Percentiles rank a stretch among this genome's conserved stretches.
These are phyloP conservation scores for Mycena albidolilacea DNA, from an alignment of 768 basidiomycete species.

Conservation along the genomic window DNA sequence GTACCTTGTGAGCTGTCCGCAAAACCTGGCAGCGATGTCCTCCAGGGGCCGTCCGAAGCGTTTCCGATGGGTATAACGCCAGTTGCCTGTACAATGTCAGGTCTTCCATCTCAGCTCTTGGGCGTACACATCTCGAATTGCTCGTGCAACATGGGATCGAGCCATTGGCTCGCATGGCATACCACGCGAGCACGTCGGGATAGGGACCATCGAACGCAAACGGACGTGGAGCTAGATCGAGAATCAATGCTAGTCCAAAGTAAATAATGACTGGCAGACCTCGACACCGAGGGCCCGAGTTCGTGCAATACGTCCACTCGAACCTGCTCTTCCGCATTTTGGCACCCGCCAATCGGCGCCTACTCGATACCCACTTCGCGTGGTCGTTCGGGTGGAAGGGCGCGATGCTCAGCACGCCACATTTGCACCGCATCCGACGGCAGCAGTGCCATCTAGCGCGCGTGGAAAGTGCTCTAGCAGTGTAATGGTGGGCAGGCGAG, in stretches of 20 bases:
- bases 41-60: conserved; percentile 93
- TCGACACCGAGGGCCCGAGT: conserved; percentile 70
- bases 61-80: conserved; percentile 94
- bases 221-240: conserved; percentile 56
- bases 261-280: conserved; percentile 55
- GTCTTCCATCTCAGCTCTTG: not conserved
- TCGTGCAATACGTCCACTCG: conserved; percentile 74
- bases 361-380: conserved; percentile 82
- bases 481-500: conserved; percentile 64
- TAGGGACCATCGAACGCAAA: conserved; percentile 91
- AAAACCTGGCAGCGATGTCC: conserved; percentile 90
- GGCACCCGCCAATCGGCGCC: conserved; percentile 86
- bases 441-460: conserved; percentile 73
- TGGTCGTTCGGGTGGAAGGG: conserved; percentile 99
- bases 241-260: not conserved
- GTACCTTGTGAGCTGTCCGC: conserved; percentile 78
- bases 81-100: conserved; percentile 75
- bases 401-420: conserved; percentile 87
- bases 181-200: conserved; percentile 78
- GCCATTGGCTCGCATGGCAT: conserved; percentile 82
- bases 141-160: conserved; percentile 97
- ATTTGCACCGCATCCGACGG: conserved; percentile 66
- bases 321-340: conserved; percentile 81
- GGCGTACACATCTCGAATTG: conserved; percentile 93
- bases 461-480: conserved; percentile 62